Evolutionary conservation across 2,329 filamentous ascomycete species (phyloP).

Genomic region (Trichoderma brevicompactum): DNA sequence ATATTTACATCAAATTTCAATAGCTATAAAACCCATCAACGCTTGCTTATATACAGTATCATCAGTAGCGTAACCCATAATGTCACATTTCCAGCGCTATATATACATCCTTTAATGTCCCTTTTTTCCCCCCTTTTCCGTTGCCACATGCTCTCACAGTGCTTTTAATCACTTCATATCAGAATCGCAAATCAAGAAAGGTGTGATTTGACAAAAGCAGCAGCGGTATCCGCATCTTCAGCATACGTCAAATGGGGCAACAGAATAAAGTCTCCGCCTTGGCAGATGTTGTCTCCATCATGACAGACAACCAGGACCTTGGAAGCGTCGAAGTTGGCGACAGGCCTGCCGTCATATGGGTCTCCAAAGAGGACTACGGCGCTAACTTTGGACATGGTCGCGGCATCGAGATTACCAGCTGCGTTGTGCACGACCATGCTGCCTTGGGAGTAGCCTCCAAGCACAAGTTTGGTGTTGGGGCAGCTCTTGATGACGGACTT

Average conservation of each 20-base stretch:
- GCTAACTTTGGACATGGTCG: slow-evolving; percentile 35
- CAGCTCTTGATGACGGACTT: slow-evolving; percentile 39
- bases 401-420: slow-evolving; percentile 33
- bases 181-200: background rate
- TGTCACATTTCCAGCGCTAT: background rate
- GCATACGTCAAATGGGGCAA: slow-evolving; percentile 38
- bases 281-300: slow-evolving; percentile 39
- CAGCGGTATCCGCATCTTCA: slow-evolving; percentile 34
- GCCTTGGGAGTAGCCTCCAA: slow-evolving; percentile 40
- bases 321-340: slow-evolving; percentile 34
- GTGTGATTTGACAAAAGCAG: slow-evolving; percentile 31
- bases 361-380: slow-evolving; percentile 43
- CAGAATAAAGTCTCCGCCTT: slow-evolving; percentile 37
- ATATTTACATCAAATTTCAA: background rate
- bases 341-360: slow-evolving; percentile 33
- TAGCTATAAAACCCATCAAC: background rate
- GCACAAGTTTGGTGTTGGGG: slow-evolving; percentile 35
- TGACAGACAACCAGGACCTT: slow-evolving; percentile 37
- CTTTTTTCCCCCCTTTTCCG: background rate
- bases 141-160: background rate
- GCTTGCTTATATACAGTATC: slow-evolving; percentile 17
- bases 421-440: slow-evolving; percentile 38
- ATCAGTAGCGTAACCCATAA: background rate
- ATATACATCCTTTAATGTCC: slow-evolving; percentile 4
- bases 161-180: too few relatives aligned